Base-by-base conservation (phyloP, 2,329 filamentous ascomycete genomes). In the Hymenoscyphus fraxineus region DNA sequence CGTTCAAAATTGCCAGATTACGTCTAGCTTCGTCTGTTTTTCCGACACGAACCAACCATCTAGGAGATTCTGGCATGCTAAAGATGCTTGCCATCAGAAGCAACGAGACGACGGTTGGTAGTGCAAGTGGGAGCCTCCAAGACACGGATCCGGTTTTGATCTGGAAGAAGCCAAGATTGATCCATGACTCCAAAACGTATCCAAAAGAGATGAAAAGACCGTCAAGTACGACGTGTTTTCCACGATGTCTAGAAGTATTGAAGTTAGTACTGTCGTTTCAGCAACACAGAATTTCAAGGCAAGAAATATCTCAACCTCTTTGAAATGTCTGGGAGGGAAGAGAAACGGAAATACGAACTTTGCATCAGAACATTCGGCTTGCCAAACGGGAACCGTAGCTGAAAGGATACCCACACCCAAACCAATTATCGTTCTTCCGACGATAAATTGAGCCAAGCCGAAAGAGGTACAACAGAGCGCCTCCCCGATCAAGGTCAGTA, bases 381-480 rank as follows among this genome's bases (percentile, higher is more conserved):
- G 83, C 83, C 83, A 86, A 62, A 82, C 84, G 6, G 83, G 84
- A 10, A 83, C 76, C 13, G 76, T 78, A 32, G 76, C 76, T 0
- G 77, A 79, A 19, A 63, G 47, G 5, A 60, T 47, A 19, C 89
- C 91, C 55, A 94, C 93, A 7, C 91, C 89, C 7, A 64, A 65
- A 91, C 88, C 85, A 57, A 87, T 80, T 69, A 96, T 90, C 78
- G 96, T 95, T 9, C 92, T 85, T 80, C 91, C 96, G 0, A 90
- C 91, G 0, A 90, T 87, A 86, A 61, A 89, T 67, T 81, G 80
- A 4, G 77, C 69, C 0, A 79, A 66, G 1, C 69, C 69, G 65
- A 75, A 80, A 0, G 79, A 75, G 1, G 77, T 72, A 6, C 73
- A 73, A 60, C 79, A 76, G 44, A 82, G 74, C 22, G 78, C 71